Evolutionary conservation across 2,329 filamentous ascomycete genomes (phyloP), one percentile per base, ranked within the genome.

Genomic region (Ceratocystis cacaofunesta): DNA sequence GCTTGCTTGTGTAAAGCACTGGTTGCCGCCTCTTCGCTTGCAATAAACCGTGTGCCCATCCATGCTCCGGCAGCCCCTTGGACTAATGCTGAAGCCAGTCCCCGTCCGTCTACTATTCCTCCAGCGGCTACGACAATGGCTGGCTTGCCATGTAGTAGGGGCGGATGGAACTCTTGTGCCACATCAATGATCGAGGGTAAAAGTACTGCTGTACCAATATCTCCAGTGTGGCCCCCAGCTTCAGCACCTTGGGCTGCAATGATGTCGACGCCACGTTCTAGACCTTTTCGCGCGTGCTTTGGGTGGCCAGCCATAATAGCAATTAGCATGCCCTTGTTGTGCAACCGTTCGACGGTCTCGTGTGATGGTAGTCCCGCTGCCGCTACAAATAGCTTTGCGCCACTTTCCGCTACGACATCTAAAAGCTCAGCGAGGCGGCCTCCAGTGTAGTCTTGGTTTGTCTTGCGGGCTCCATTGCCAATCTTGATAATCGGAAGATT

Each of bases 261-360:
- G 69, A 96, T 86, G 75, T 97, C 92, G 8, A 95, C 90, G 55
- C 92, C 92, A 0, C 87, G 83, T 62, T 90, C 84, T 3, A 97
- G 78, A 1, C 92, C 92, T 77, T 96, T 96, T 73, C 87, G 83
- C 0, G 92, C 92, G 74, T 97, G 92, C 73, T 88, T 90, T 1
- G 92, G 92, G 71, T 92, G 89, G 0, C 92, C 92, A 22, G 96
- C 91, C 92, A 96, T 96, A 75, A 96, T 96, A 91, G 96, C 96
- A 44, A 96, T 81, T 67, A 95, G 73, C 50, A 97, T 88, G 0
- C 88, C 89, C 0, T 88, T 87, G 7, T 81, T 80, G 72, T 97
- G 92, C 57, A 97, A 79, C 58, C 85, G 78, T 70, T 89, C 85
- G 66, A 96, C 87, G 3, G 92, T 84, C 66, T 78, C 75, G 58